Evolutionary conservation across 345 rosid genomes (phyloP), one percentile per base, ranked within the genome.

Genomic region (Zanthoxylum bungeanum): DNA sequence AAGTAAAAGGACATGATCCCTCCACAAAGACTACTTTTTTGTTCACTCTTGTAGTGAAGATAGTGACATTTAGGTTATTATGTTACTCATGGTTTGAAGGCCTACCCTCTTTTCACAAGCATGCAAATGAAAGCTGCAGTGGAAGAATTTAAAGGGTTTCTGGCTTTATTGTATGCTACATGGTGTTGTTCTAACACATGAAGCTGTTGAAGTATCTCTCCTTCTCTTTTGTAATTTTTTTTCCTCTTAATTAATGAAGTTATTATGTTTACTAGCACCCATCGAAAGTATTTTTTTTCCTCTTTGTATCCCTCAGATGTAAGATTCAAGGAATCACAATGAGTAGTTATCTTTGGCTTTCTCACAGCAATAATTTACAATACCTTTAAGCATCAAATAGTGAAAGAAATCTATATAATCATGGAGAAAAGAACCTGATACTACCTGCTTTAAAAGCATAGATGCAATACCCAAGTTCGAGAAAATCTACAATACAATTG

Each of bases 401-500:
- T 31, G 1, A 22, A 53, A 72, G 60, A 72, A 66, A 58, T 27
- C 5, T 76, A 59, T 49, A 68, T 40, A 70, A 68, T 46, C 52
- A 71, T 64, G 74, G 63, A 75, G 84, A 85, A 81, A 81, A 80
- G 89, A 84, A 88, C 83, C 78, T 10, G 85, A 81, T 81, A 76
- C 83, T 50, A 22, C n/a, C 65, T 64, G 46, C 75, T 69, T 68
- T 69, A 66, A 53, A n/a, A 63, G 74, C 60, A 73, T 74, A 63
- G 70, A 80, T 70, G 74, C 79, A 78, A 71, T 64, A 31, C 67
- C 74, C 74, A 57, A 25, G 74, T 80, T 74, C n/a, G n/a, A n/a
- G n/a, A n/a, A n/a, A n/a, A n/a, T n/a, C n/a, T n/a, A n/a, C n/a
- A n/a, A n/a, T n/a, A n/a, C n/a, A n/a, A n/a, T n/a, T n/a, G n/a